A percentile compares a stretch with the other conserved stretches of the same genome.
Evolutionary conservation across 768 basidiomycete genomes (phyloP).

Genomic region (Russula ochroleuca): DNA sequence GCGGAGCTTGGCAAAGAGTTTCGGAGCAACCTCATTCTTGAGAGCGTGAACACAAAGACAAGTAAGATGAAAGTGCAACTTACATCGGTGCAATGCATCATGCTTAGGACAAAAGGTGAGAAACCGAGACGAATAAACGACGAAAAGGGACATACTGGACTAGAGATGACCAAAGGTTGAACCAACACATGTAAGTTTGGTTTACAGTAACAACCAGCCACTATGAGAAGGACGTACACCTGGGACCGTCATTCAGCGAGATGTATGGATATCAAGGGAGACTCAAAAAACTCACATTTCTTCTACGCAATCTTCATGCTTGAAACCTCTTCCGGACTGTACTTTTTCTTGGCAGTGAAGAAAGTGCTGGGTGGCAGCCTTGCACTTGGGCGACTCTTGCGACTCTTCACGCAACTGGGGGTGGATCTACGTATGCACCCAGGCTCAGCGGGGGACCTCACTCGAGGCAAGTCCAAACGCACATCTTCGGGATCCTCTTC

Average conservation of each 20-base stretch:
- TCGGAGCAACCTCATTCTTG: conserved; percentile 62
- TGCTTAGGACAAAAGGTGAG: conserved; percentile 39
- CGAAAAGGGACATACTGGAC: conserved; percentile 59
- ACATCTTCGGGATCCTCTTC: conserved; percentile 79
- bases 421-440: conserved; percentile 45
- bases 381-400: conserved; percentile 60
- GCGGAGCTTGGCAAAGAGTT: conserved; percentile 74
- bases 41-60: conserved; percentile 7
- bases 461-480: conserved; percentile 34
- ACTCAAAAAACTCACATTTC: conserved; percentile 62
- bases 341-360: conserved; percentile 90
- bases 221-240: conserved; percentile 29
- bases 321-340: conserved; percentile 72
- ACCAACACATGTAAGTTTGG: conserved; percentile 2
- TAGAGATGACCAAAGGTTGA: conserved; percentile 28
- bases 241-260: background rate
- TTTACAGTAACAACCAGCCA: background rate
- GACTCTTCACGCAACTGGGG: conserved; percentile 76
- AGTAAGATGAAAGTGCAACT: conserved; percentile 32
- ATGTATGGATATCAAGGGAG: background rate
- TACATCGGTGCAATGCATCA: conserved; percentile 94
- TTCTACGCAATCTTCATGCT: conserved; percentile 90
- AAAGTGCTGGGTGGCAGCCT: conserved; percentile 72
- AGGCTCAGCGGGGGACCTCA: background rate
- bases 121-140: conserved; percentile 4